Evolutionary conservation across 23 red algal species (phyloP).

Genomic region (Pyropia haitanensis): DNA sequence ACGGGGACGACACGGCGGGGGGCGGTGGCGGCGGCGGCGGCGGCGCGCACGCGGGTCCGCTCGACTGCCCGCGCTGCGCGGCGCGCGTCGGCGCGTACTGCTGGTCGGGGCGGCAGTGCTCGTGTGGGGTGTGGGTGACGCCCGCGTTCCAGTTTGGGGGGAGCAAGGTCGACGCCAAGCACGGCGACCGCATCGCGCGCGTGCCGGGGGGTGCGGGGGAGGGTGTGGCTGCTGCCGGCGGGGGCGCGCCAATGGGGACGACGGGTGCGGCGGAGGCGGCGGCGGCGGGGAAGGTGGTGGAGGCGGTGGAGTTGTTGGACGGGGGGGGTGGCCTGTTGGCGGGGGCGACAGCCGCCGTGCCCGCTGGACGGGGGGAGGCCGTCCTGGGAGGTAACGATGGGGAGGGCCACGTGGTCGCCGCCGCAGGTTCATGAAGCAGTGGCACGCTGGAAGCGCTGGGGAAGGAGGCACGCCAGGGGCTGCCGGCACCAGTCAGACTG

Average conservation of each 20-base stretch:
- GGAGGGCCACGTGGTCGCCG: too few relatives aligned
- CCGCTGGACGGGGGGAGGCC: not conserved
- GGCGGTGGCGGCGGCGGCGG: not conserved
- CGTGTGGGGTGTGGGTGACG: slow-evolving; percentile 68
- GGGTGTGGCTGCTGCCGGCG: not conserved
- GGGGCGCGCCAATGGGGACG: not conserved
- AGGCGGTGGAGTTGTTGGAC: not conserved
- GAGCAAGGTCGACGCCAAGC: slow-evolving; percentile 47
- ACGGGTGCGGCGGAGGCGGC: not conserved
- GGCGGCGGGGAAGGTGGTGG: not conserved
- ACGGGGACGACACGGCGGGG: slow-evolving; percentile 19
- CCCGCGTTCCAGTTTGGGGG: slow-evolving; percentile 78
- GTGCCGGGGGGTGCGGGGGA: not conserved
- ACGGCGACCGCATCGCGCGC: not conserved
- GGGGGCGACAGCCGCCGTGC: not conserved
- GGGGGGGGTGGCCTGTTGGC: not conserved
- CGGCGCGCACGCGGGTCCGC: not conserved
- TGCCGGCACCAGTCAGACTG: too few relatives aligned
- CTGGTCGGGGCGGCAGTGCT: slow-evolving; percentile 72
- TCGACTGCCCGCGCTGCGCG: slow-evolving; percentile 45
- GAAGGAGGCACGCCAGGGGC: too few relatives aligned
- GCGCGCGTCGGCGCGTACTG: slow-evolving; percentile 40
- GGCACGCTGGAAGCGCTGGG: too few relatives aligned
- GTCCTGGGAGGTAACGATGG: not conserved
- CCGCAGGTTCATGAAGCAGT: too few relatives aligned